phyloP scores from a whole-genome alignment of 2,329 filamentous ascomycete genomes.

The Sporothrix inflata region DNA sequence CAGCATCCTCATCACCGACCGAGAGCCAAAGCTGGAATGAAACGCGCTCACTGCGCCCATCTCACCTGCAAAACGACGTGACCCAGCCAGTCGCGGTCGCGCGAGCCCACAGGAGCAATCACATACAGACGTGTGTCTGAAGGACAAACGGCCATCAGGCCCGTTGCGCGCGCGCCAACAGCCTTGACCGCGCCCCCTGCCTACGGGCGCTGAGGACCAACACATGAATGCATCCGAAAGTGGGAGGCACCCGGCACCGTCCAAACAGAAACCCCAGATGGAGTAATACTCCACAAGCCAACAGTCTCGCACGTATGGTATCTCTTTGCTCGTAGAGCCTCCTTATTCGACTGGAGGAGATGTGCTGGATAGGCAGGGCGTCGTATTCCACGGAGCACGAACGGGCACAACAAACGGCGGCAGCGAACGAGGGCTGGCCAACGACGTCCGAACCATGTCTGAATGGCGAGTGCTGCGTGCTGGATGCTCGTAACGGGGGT shows the following conservation, averaged over 20 bases:
- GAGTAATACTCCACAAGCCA: slow-evolving; percentile 13
- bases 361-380: background rate
- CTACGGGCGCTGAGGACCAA: background rate
- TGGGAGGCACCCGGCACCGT: background rate
- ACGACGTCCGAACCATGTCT: background rate
- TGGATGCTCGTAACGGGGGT: background rate
- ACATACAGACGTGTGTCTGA: background rate
- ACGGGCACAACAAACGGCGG: background rate
- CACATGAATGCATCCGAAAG: background rate
- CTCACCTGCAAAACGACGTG: background rate
- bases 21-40: slow-evolving; percentile 25
- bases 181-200: background rate
- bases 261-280: slow-evolving; percentile 15
- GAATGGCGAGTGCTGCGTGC: background rate
- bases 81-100: slow-evolving; percentile 16
- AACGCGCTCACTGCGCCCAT: slow-evolving; percentile 18
- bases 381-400: background rate
- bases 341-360: background rate
- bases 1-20: slow-evolving; percentile 6
- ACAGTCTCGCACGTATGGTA: background rate
- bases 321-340: background rate
- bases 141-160: background rate
- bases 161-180: slow-evolving; percentile 10
- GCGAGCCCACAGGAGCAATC: background rate
- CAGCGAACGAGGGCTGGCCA: background rate